Base-by-base conservation (phyloP, 345 rosid species). In the Garcia nutans region DNA sequence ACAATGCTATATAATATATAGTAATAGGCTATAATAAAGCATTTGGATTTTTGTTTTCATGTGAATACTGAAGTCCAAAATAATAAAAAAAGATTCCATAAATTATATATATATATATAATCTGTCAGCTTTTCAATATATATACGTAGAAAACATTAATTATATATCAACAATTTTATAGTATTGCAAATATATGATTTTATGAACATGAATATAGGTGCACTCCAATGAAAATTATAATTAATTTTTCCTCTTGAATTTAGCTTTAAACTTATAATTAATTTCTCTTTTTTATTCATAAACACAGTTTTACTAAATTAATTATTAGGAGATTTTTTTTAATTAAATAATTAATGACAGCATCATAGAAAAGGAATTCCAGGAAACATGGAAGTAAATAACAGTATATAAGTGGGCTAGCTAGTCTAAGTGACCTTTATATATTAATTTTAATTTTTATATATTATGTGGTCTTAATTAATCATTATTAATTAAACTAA, bases 21-120 rank as follows among this genome's bases (percentile, higher is more conserved):
- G 41, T 37, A 37, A 37, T 37, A 37, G 13, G 13, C 49, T 45
- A 45, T 9, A 45, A 45, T 9, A 45, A 19, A 65, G 68, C 49
- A 65, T 15, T 9, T 47, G 33, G n/a, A 1, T n/a, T 23, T 68
- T 50, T 68, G 41, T 50, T 68, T 50, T 49, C 72, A 49, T 68
- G 58, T 50, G 72, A 49, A 68, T 24, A 50, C 42, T 50, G 72
- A 49, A 47, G 26, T 68, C 49, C 72, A 49, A 24, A 24, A 68
- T 6, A 26, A 68, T 2, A 68, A 68, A 66, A 66, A 66, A 50
- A 68, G 59, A 50, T 68, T 68, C 72, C 72, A 68, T 68, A 13
- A 5, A 19, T 62, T 1, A 64, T 37, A 16, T 37, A 13, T 37
- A 16, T 37, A 13, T 47, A 47, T 9, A 47, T 9, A 41, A 10